Evolutionary conservation across 129 eudicot genomes (phyloP), one percentile per base, ranked within the genome.

Genomic region (Lonicera japonica): DNA sequence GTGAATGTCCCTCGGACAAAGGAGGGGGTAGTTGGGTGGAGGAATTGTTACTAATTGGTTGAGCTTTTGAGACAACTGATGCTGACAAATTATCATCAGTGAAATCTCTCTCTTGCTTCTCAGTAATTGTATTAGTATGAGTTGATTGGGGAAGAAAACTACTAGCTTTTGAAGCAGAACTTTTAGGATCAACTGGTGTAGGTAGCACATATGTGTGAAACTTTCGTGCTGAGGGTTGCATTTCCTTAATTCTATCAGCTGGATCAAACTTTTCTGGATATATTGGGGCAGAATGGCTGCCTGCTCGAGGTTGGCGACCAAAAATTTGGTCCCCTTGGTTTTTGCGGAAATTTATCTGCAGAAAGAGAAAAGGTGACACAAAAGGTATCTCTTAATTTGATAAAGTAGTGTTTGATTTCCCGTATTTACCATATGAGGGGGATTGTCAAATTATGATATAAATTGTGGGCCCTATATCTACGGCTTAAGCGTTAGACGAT

Each of bases 241-340:
- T 52, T 64, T 82, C 84, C 71, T 58, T 71, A 53, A 69, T 69
- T 65, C 79, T 81, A 58, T 79, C 95, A 13, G 90, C 59, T 55
- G 77, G 74, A 54, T 84, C 87, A 34, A 43, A 63, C 61, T 86
- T 84, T 58, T 90, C 95, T 4, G 86, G 70, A 67, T 40, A 74
- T 56, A 90, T 66, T 38, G 97, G 95, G 29, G 95, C 95, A 23
- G 95, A 86, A 66, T 83, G 69, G 73, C 95, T 90, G 73, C 61
- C 61, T 4, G 40, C 70, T 58, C 79, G 79, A 18, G 70, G 68
- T 70, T 51, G 79, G 52, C 69, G 75, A 58, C 65, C 75, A 38
- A 34, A 63, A 58, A 55, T 38, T 36, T 65, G 84, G 34, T 80
- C 88, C 68, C 83, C 83, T 39, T 73, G 74, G 48, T 65, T 70